Evolutionary conservation across 1,284 basidiomycete species (phyloP), one percentile per base, ranked within the genome.

Genomic region (Irpex sp.): DNA sequence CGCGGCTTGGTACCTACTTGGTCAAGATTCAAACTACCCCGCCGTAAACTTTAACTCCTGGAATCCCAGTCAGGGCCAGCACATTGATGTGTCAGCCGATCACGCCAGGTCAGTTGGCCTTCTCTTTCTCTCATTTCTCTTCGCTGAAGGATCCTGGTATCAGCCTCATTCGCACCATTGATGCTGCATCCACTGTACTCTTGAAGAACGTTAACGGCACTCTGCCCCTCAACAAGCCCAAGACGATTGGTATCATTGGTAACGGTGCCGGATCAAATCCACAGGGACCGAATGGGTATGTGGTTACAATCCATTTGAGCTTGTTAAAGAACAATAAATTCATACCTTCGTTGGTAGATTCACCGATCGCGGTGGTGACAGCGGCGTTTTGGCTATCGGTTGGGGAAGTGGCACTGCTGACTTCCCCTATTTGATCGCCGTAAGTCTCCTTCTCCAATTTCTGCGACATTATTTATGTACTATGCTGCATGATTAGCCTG

Each of bases 181-280:
- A 85, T n/a, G 82, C 82, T 0, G 86, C 88, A 0, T 87, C 87
- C 0, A 88, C 86, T 1, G 86, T 93, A 6, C 77, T 95, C 19
- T 79, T 94, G 58, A 93, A 93, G 78, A 94, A 94, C 73, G 72
- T 70, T 1, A 78, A 81, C 52, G 74, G 75, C 3, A 75, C 78
- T 1, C 77, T 94, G 0, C 91, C 91, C 1, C 75, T 92, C n/a
- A 78, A 76, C 0, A 76, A 75, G 17, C 83, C 83, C 0, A 76
- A 76, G 66, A 78, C 77, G 4, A 81, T 91, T 58, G 86, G 78
- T 0, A 76, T 92, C 26, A 81, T 91, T 61, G 89, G 89, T 3
- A 83, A 62, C 44, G 60, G 74, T 66, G 57, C 67, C 21, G 44
- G 55, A 6, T 49, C 57, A 57, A 51, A 60, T 57, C 51, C 44